phyloP scores from a whole-genome alignment of 768 basidiomycete genomes.

The Trametes meyenii region DNA sequence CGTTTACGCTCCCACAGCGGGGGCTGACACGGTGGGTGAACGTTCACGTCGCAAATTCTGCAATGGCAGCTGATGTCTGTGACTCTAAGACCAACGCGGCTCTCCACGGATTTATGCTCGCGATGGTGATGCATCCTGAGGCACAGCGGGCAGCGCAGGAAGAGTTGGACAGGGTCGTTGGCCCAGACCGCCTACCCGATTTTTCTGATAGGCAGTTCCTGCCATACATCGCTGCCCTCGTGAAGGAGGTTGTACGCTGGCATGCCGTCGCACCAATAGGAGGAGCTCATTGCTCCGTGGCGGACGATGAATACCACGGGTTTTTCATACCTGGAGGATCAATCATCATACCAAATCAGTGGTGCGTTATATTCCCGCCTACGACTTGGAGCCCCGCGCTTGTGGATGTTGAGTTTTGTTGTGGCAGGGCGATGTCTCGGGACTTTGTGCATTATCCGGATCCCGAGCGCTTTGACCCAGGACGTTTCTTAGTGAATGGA shows the following conservation, averaged over 20 bases:
- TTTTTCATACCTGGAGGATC: slow-evolving; percentile 34
- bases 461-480: slow-evolving; percentile 16
- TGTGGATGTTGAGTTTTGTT: not conserved
- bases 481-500: slow-evolving; percentile 12
- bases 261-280: slow-evolving; percentile 23
- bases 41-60: not conserved
- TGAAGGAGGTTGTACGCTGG: slow-evolving; percentile 30
- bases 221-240: slow-evolving; percentile 27
- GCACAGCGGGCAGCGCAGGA: slow-evolving; percentile 30
- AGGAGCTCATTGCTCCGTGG: slow-evolving; percentile 19
- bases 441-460: slow-evolving; percentile 17
- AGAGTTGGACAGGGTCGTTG: slow-evolving; percentile 31
- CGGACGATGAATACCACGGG: slow-evolving; percentile 34
- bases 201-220: slow-evolving; percentile 16
- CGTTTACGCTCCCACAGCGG: not conserved
- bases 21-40: slow-evolving; percentile 14
- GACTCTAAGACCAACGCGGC: slow-evolving; percentile 23
- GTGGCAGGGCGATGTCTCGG: slow-evolving; percentile 11
- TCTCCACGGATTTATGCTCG: slow-evolving; percentile 30
- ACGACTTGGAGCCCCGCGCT: not conserved
- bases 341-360: slow-evolving; percentile 26
- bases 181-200: slow-evolving; percentile 15
- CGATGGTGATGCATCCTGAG: slow-evolving; percentile 32
- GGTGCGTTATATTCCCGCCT: slow-evolving; percentile 5
- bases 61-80: no score